Evolutionary conservation across 257 asterid genomes (phyloP), one percentile per base, ranked within the genome.

Genomic region (Nicotiana tabacum): DNA sequence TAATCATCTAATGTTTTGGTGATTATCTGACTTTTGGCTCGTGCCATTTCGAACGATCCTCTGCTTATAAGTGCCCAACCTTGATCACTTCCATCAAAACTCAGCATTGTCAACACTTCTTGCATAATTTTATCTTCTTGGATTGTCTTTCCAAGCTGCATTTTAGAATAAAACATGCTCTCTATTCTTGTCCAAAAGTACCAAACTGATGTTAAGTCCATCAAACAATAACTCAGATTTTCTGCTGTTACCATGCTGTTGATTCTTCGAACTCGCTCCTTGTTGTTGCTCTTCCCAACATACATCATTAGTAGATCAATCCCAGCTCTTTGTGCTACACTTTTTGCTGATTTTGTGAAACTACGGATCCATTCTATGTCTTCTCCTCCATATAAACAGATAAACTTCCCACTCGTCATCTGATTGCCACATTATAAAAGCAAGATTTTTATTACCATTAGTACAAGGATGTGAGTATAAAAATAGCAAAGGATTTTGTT

Each of bases 331-430:
- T 18, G 35, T 0, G 94, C 96, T 3, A 85, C 90, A 0, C 82
- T 68, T 53, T 86, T 79, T 37, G 92, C 88, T 33, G 66, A 65
- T 30, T 66, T 57, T 46, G 90, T 83, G 72, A 95, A 95, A 9
- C 67, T 77, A 8, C 82, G 82, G 68, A 93, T 87, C 98, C 98
- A 93, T 58, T 89, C 92, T 24, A 83, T 78, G 87, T 93, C 89
- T 46, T 92, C 94, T 17, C 98, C 98, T 67, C 98, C 98, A 58
- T 89, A 95, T 83, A 95, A 64, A 81, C 97, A 93, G 17, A 95
- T 90, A 85, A 82, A 88, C 66, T 84, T 91, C 2, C 85, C 88
- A 24, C 86, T 87, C 4, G 79, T 10, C 51, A 92, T 87, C 97
- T 95, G 91, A 66, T 39, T 61, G 11, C 24, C 33, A 66, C 1